These are phyloP conservation scores for Penicillium polonicum DNA, from an alignment of 2,329 filamentous ascomycete species.

Conservation along the genomic window DNA sequence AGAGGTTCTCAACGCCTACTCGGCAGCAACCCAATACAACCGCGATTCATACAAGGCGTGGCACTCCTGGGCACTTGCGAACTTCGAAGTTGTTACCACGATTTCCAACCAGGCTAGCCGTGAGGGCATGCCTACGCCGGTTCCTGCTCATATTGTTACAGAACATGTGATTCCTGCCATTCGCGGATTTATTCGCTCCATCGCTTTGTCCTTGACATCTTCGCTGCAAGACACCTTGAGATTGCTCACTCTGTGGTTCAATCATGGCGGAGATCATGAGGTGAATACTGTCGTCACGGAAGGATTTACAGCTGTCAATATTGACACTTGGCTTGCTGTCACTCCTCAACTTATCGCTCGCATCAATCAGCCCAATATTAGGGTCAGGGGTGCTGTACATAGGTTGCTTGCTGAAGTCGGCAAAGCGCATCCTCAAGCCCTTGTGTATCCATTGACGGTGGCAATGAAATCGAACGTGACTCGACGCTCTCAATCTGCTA, in stretches of 20 bases:
- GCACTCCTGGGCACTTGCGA: slow-evolving; percentile 97
- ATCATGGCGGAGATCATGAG: slow-evolving; percentile 81
- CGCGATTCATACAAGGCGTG: slow-evolving; percentile 97
- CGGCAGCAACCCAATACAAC: slow-evolving; percentile 89
- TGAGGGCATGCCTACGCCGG: slow-evolving; percentile 46
- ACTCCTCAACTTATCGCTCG: slow-evolving; percentile 96
- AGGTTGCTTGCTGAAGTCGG: slow-evolving; percentile 90
- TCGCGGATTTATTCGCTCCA: slow-evolving; percentile 95
- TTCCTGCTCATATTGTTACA: slow-evolving; percentile 68
- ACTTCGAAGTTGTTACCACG: slow-evolving; percentile 95
- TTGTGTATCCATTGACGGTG: slow-evolving; percentile 95
- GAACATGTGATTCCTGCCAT: slow-evolving; percentile 94
- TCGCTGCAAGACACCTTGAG: slow-evolving; percentile 94
- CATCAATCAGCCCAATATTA: slow-evolving; percentile 91
- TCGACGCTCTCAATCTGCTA: slow-evolving; percentile 80
- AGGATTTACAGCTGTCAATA: slow-evolving; percentile 85
- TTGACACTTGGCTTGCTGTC: slow-evolving; percentile 98
- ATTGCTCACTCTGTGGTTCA: slow-evolving; percentile 92
- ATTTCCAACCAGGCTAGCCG: slow-evolving; percentile 66
- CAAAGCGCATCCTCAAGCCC: slow-evolving; percentile 87
- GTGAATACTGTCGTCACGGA: slow-evolving; percentile 87
- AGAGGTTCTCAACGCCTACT: slow-evolving; percentile 88
- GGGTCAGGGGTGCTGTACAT: slow-evolving; percentile 87
- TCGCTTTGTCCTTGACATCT: slow-evolving; percentile 84
- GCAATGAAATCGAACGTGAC: slow-evolving; percentile 94